Percentiles rank a stretch among this genome's conserved stretches.
Conservation (phyloP, 306 rosid species). For the Rosa multiflora region DNA sequence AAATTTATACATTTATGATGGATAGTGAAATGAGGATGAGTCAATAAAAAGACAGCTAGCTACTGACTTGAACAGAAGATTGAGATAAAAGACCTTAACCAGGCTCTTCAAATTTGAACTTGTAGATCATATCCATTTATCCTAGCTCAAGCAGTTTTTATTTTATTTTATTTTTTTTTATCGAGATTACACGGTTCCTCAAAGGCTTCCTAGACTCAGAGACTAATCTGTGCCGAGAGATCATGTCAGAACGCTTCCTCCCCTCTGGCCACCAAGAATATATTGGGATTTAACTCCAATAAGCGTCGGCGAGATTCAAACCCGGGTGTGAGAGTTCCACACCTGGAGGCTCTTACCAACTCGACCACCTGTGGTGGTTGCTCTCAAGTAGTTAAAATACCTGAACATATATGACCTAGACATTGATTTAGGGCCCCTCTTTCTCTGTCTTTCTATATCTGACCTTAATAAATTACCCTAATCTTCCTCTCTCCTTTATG, state of each 20-base stretch:
- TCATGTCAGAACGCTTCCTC: no score
- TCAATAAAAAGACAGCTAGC: conserved; percentile 1
- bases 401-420: conserved; percentile 21
- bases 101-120: not conserved
- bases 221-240: no score
- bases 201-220: no score
- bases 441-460: conserved; percentile 28
- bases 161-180: no score
- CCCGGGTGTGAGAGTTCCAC: no score
- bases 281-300: no score
- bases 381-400: not conserved
- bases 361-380: no score
- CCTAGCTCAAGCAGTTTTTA: conserved; percentile 8
- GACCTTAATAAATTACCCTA: conserved; percentile 23
- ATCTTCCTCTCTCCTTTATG: conserved; percentile 8
- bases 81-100: not conserved
- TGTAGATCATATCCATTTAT: conserved; percentile 2
- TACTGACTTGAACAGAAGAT: not conserved
- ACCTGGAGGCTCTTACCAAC: no score
- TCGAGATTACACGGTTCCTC: no score
- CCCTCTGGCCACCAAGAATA: no score
- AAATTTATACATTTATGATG: not conserved
- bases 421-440: conserved; percentile 1
- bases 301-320: no score
- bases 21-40: not conserved